These are phyloP conservation scores for Alloteropsis angusta DNA, from an alignment of 202 grass and related monocot species.

Conservation along the genomic window DNA sequence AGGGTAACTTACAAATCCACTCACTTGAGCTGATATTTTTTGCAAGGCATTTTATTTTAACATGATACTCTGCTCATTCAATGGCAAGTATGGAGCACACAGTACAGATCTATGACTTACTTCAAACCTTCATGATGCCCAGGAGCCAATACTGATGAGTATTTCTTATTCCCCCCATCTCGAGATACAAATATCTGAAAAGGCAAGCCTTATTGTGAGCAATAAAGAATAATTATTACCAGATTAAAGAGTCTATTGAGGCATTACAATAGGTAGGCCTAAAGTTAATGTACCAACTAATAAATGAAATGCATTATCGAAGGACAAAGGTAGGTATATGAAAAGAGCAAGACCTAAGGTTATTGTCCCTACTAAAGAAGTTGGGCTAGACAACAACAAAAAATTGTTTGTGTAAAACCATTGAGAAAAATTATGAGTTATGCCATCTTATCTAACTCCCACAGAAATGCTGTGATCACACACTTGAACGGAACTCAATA, in stretches of 20 bases:
- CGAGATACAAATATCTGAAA: constrained; percentile 96
- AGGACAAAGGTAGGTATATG: not conserved
- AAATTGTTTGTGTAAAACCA: not conserved
- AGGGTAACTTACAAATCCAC: not conserved
- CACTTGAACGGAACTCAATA: not conserved
- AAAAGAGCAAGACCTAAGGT: not conserved
- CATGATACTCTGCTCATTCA: not conserved
- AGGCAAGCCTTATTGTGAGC: not conserved
- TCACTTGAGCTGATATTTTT: not conserved
- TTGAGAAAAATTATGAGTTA: not conserved
- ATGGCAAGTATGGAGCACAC: constrained; percentile 18
- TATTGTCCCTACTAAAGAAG: not conserved
- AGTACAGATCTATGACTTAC: constrained; percentile 43
- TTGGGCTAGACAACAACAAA: not conserved
- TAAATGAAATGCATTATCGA: not conserved
- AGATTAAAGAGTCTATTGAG: not conserved
- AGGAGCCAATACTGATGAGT: constrained; percentile 87
- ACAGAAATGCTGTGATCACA: not conserved
- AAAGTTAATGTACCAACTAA: not conserved
- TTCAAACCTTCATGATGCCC: constrained; percentile 91
- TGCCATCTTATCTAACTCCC: constrained; percentile 5
- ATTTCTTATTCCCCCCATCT: constrained; percentile 85
- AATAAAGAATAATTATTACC: not conserved
- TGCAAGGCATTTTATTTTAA: not conserved
- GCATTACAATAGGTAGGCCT: not conserved